Evolutionary conservation across 805 yeast species (phyloP), one percentile per base, ranked within the genome.

Genomic region (Wickerhamiella hasegawae): DNA sequence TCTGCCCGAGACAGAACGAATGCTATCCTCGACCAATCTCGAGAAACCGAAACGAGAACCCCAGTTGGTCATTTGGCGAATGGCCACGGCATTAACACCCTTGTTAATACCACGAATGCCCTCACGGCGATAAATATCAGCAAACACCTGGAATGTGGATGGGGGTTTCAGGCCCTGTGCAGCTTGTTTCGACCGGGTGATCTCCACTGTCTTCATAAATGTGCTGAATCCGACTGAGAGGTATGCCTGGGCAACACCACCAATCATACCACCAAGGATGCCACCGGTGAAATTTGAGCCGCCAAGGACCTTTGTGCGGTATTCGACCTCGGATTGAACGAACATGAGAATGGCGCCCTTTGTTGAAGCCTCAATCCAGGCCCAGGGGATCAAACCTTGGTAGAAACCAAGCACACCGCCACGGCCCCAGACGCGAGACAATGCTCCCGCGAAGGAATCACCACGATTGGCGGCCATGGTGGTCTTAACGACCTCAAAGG

Each of bases 301-400:
- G 34, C 93, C 92, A 16, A 76, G 40, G 23, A 55, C 58, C 31
- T 45, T 40, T 48, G 76, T 72, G 33, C 68, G 69, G 57, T 81
- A 82, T 59, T 90, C 97, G 35, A 84, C 80, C 55, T 90, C 97
- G 31, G 92, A 74, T 31, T 94, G 77, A 23, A 84, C 95, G 50
- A 90, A 90, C 46, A 90, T 66, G 38, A 90, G 65, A 5, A 85
- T 94, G 4, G 97, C 96, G 56, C 98, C 98, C 58, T 90, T 90
- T 25, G 98, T 90, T n/a, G 94, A 80, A 8, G 95, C 98, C 60
- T 87, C 98, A 47, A 90, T 80, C 96, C 97, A 85, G 5, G 97
- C 98, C 98, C 98, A 90, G 32, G 98, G 98, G 45, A 87, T 85
- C 54, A 90, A 67, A 22, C 98, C 98, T 59, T 90, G 98, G 61